Percentiles rank a stretch among this genome's conserved stretches.
Evolutionary conservation across 2,329 filamentous ascomycete species (phyloP).

Genomic region (Colletotrichum brevisporum): DNA sequence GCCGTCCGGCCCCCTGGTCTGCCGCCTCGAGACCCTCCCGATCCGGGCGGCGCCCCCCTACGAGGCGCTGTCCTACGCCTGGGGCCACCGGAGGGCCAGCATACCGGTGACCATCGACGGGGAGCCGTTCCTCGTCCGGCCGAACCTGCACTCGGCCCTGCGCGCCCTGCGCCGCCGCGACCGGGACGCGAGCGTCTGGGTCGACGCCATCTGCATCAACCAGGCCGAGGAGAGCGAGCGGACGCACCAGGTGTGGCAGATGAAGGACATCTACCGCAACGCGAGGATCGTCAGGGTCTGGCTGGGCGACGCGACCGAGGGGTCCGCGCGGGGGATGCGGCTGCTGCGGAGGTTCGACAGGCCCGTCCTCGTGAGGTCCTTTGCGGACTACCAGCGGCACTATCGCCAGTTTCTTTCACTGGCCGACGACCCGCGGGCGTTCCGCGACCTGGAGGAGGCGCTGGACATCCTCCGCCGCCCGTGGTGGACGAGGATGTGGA

Average conservation of each 20-base stretch:
- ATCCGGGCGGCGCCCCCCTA: constrained; percentile 2
- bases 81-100: background rate
- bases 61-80: constrained; percentile 11
- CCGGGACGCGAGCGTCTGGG: constrained; percentile 41
- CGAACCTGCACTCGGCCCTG: background rate
- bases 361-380: background rate
- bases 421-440: too few species aligned
- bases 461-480: background rate
- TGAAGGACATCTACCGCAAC: constrained; percentile 44
- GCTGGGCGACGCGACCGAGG: constrained; percentile 39
- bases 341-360: background rate
- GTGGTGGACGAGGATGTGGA: constrained; percentile 40
- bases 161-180: background rate
- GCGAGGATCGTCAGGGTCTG: constrained; percentile 45
- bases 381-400: background rate
- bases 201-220: constrained; percentile 47
- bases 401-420: background rate
- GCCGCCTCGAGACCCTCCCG: background rate
- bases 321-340: background rate
- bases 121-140: background rate
- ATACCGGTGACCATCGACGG: background rate
- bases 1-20: background rate
- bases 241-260: constrained; percentile 43
- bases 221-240: constrained; percentile 42
- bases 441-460: background rate